Conservation (phyloP, 305 asterid species). For the Ilex paraguariensis region DNA sequence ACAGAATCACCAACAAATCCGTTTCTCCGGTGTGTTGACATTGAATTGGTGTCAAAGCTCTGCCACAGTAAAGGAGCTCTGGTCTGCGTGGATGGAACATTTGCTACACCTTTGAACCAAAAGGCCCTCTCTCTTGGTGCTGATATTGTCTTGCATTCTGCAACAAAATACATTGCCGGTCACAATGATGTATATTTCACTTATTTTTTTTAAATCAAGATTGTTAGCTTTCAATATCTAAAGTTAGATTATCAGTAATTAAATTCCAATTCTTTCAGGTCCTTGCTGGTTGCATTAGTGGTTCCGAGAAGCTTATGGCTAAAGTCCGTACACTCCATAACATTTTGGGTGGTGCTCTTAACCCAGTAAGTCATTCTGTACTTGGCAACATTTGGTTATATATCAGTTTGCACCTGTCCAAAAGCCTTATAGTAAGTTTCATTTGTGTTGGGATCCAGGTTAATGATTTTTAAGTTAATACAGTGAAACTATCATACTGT, state of each 20-base stretch:
- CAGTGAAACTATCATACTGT: too few relatives aligned
- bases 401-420: too few relatives aligned
- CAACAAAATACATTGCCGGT: constrained; percentile 88
- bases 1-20: constrained; percentile 99
- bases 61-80: constrained; percentile 90
- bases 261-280: constrained; percentile 41
- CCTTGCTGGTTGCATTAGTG: constrained; percentile 89
- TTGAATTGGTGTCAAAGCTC: constrained; percentile 84
- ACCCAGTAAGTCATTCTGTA: constrained; percentile 59
- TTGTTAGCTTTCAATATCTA: constrained; percentile 11
- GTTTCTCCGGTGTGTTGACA: constrained; percentile 92
- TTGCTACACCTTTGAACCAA: constrained; percentile 97
- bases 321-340: constrained; percentile 78
- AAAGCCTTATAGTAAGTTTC: too few relatives aligned
- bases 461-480: too few relatives aligned
- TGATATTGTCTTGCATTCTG: constrained; percentile 90
- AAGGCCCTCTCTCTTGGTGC: constrained; percentile 94
- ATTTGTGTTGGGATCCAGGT: too few relatives aligned
- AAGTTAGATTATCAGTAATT: too few relatives aligned
- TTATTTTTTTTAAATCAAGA: constrained; percentile 1
- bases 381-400: too few relatives aligned
- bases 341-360: constrained; percentile 87
- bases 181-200: constrained; percentile 66
- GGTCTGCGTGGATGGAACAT: constrained; percentile 89
- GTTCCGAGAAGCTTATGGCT: constrained; percentile 71